Evolutionary conservation across 148 eudicot genomes (phyloP), one percentile per base, ranked within the genome.

Genomic region (Camellia lanceoleosa): DNA sequence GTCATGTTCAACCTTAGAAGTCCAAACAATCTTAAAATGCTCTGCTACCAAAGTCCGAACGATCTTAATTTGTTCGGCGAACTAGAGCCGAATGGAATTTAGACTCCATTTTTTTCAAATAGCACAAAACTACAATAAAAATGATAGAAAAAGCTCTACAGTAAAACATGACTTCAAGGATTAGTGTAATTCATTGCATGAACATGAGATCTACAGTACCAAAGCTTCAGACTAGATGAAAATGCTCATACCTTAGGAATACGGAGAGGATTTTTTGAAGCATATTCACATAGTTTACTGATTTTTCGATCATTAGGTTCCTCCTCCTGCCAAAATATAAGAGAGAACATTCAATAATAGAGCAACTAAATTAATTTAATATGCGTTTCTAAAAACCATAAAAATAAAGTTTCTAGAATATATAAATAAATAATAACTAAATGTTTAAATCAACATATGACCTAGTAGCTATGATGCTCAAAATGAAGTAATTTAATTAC

Each of bases 211-310:
- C 30, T 30, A 20, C 20, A 7, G 54, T 44, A 44, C 13, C 16
- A 46, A 19, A 63, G 5, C 42, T 62, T 76, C 69, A 62, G 59
- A 61, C 11, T 44, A 19, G 10, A 51, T 3, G 5, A 77, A 47
- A 77, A 63, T 76, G 23, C 74, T 51, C 78, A 76, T 66, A 92
- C 98, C 98, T 92, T 89, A 46, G 96, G 98, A 41, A 92, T 86
- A 3, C 98, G 94, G 81, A 92, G 80, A 49, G 98, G 98, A 83
- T 94, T 94, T 86, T 86, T 94, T 5, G 91, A 82, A 80, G 94
- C 95, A 86, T 94, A 94, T 84, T 94, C 98, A 85, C 94, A 92
- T n/a, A 94, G 86, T 86, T 94, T 94, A 13, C 92, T 84, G 68
- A 94, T 92, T 87, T 78, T 90, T 82, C 97, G 87, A 38, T 92